These are phyloP conservation scores for Butyriboletus loyo DNA, from an alignment of 768 basidiomycete species.

Conservation along the genomic window DNA sequence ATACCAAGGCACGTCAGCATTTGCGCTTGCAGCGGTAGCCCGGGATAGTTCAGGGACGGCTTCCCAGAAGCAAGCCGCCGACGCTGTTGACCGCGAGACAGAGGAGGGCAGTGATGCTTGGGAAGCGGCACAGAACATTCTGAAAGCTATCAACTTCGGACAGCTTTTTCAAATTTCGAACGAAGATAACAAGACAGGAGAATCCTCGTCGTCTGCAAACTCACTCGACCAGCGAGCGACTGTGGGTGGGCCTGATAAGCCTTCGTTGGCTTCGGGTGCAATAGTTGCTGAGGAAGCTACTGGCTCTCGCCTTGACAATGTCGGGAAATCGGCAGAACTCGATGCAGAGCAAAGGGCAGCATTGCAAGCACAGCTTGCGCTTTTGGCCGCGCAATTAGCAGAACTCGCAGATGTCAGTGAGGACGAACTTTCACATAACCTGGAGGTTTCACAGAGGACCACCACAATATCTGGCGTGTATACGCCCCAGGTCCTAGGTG, in stretches of 20 bases:
- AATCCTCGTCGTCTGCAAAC: conserved; percentile 3
- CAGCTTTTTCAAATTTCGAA: conserved; percentile 42
- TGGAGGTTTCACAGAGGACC: conserved; percentile 12
- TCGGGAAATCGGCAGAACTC: conserved; percentile 23
- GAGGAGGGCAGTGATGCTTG: conserved; percentile 59
- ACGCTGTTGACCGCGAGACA: conserved; percentile 28
- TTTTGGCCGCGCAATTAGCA: conserved; percentile 68
- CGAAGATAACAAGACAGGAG: conserved; percentile 22
- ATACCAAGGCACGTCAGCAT: conserved; percentile 22
- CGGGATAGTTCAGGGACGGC: conserved; percentile 2
- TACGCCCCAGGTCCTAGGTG: background rate
- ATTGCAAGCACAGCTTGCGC: conserved; percentile 68
- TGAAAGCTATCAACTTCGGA: conserved; percentile 75
- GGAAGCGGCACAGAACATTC: conserved; percentile 74
- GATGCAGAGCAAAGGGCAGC: conserved; percentile 55
- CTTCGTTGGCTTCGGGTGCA: conserved; percentile 2
- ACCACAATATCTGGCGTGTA: background rate
- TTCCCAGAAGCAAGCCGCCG: conserved; percentile 13
- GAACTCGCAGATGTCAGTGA: conserved; percentile 54
- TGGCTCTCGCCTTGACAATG: conserved; percentile 4
- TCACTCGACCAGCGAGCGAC: background rate
- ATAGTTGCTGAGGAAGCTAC: background rate
- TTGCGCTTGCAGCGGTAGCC: background rate
- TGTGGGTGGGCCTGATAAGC: conserved; percentile 1
- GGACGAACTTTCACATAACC: conserved; percentile 28